These are phyloP conservation scores for Quercus suber DNA, from an alignment of 306 rosid species.

Conservation along the genomic window DNA sequence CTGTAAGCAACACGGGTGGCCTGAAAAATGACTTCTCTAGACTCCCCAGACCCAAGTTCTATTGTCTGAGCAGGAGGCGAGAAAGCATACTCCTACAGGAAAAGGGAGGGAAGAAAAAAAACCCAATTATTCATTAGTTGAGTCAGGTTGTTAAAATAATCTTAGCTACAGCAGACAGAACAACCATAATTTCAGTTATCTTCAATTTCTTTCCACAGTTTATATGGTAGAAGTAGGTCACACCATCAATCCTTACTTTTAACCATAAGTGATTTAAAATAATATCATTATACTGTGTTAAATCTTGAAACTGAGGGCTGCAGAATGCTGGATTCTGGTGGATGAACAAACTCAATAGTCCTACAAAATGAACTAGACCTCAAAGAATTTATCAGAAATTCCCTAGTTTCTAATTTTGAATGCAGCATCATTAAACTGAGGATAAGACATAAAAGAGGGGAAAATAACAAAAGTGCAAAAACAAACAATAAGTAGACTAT, in stretches of 20 bases:
- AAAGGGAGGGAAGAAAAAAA: not conserved
- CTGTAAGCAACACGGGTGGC: constrained; percentile 99
- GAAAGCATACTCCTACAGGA: constrained; percentile 81
- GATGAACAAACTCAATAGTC: constrained; percentile 24
- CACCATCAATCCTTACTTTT: not conserved
- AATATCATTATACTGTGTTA: not conserved
- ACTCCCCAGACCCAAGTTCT: constrained; percentile 93
- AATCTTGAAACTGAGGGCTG: not conserved
- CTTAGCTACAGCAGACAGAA: constrained; percentile 13
- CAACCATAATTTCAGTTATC: constrained; percentile 11
- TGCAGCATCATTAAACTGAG: constrained; percentile 7
- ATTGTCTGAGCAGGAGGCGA: constrained; percentile 87
- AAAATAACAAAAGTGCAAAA: not conserved
- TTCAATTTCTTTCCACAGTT: constrained; percentile 5
- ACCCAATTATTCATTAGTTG: not conserved
- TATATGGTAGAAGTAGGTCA: not conserved
- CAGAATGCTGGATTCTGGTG: constrained; percentile 3
- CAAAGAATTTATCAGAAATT: not conserved
- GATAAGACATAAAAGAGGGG: constrained; percentile 8
- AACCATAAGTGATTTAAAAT: not conserved
- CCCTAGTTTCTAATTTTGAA: not conserved
- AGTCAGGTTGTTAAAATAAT: constrained; percentile 26
- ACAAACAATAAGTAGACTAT: constrained; percentile 11
- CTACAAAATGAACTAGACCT: constrained; percentile 6
- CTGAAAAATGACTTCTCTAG: constrained; percentile 72